These are phyloP conservation scores for Penicillium sp. DNA, from an alignment of 2,329 filamentous ascomycete genomes.

Conservation along the genomic window DNA sequence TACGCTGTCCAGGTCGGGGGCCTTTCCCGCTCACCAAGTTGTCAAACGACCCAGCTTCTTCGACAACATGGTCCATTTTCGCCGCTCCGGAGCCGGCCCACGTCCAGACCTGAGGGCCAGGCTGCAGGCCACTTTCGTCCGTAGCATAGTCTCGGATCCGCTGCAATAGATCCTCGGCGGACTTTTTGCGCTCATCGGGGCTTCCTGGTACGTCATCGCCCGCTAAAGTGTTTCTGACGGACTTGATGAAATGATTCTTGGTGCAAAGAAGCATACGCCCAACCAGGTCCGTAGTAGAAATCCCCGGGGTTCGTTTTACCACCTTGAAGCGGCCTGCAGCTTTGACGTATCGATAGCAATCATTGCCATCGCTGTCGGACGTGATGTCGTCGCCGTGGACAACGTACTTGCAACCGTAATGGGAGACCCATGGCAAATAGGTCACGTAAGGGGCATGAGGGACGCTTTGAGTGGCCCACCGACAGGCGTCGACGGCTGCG, in stretches of 20 bases:
- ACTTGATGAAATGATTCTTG: slow-evolving; percentile 88
- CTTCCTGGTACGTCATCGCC: slow-evolving; percentile 72
- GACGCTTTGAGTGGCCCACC: slow-evolving; percentile 85
- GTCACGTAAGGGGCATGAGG: slow-evolving; percentile 92
- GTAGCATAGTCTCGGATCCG: slow-evolving; percentile 84
- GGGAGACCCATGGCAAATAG: slow-evolving; percentile 85
- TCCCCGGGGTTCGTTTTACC: slow-evolving; percentile 92
- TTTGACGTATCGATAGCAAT: slow-evolving; percentile 98
- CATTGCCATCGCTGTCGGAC: slow-evolving; percentile 85
- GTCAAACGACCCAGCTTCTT: slow-evolving; percentile 65
- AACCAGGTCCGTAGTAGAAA: slow-evolving; percentile 96
- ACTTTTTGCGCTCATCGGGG: slow-evolving; percentile 62
- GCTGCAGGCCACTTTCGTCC: slow-evolving; percentile 74
- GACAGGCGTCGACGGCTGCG: slow-evolving; percentile 87
- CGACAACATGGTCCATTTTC: slow-evolving; percentile 40
- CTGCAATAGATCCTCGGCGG: slow-evolving; percentile 68
- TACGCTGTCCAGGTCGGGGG: slow-evolving; percentile 72
- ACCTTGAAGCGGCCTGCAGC: slow-evolving; percentile 91
- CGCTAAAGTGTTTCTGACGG: slow-evolving; percentile 64
- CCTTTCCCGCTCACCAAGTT: slow-evolving; percentile 69
- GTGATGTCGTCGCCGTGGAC: slow-evolving; percentile 98
- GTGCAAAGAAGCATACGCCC: slow-evolving; percentile 96
- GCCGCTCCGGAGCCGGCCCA: slow-evolving; percentile 57
- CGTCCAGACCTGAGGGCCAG: slow-evolving; percentile 81
- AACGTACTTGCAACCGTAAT: slow-evolving; percentile 93